Percentiles rank a stretch among this genome's conserved stretches.
Evolutionary conservation across 139 green algal species (phyloP).

Genomic region (Chlorella sp.): DNA sequence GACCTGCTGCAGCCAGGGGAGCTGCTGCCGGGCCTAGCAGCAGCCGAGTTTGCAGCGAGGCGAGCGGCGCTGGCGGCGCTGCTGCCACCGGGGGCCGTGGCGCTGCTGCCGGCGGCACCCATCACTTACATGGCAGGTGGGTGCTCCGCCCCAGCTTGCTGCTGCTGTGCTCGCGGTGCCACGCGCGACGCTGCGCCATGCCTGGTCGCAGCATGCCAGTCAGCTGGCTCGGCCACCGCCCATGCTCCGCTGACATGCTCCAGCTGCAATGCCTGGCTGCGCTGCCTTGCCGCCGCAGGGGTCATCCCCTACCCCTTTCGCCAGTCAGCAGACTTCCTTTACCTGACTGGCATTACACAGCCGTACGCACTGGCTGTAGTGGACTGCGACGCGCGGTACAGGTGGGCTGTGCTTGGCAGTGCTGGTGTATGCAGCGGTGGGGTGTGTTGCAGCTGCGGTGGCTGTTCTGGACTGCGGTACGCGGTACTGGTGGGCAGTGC

Average conservation of each 20-base stretch:
- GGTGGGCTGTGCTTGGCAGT: too few species aligned
- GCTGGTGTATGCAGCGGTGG: too few species aligned
- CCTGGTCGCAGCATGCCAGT: not conserved
- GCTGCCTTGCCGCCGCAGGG: conserved; percentile 18
- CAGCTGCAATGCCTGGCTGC: not conserved
- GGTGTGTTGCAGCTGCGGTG: too few species aligned
- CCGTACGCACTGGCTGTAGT: conserved; percentile 61
- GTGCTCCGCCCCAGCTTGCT: not conserved
- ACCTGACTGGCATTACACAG: conserved; percentile 90
- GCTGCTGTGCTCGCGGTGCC: too few species aligned
- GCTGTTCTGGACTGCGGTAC: too few species aligned
- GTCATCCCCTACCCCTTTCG: conserved; percentile 90
- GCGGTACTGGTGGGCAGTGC: too few species aligned
- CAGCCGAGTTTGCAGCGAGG: conserved; percentile 62
- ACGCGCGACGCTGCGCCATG: too few species aligned
- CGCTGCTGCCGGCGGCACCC: conserved; percentile 72
- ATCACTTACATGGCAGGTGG: conserved; percentile 70
- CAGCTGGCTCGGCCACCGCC: too few species aligned
- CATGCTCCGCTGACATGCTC: too few species aligned
- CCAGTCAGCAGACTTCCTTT: conserved; percentile 87
- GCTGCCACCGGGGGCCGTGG: conserved; percentile 71
- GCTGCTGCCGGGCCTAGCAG: conserved; percentile 68
- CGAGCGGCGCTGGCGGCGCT: conserved; percentile 53
- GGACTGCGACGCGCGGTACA: conserved; percentile 4
- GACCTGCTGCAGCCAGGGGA: conserved; percentile 56